These are phyloP conservation scores for Comarum palustre DNA, from an alignment of 306 rosid species.

Conservation along the genomic window DNA sequence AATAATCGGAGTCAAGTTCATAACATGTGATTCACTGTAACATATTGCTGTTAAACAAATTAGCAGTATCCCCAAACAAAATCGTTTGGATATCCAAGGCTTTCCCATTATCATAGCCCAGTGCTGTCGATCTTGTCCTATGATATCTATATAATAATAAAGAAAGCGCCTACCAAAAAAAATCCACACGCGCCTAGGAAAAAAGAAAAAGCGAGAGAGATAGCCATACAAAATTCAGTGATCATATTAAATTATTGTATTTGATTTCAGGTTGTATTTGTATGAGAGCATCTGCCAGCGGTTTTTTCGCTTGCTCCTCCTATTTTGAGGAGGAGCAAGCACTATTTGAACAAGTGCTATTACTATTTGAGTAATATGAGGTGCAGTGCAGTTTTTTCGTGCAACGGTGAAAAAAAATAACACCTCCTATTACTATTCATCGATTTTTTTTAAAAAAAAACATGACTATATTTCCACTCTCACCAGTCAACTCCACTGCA, in stretches of 20 bases:
- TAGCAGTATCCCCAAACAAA: background rate
- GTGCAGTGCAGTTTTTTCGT: too few species aligned
- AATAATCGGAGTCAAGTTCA: background rate
- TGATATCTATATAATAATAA: too few species aligned
- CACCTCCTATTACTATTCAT: too few species aligned
- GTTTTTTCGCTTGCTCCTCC: too few species aligned
- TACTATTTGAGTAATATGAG: too few species aligned
- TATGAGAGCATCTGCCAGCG: constrained; percentile 45
- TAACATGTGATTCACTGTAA: background rate
- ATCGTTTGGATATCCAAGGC: background rate
- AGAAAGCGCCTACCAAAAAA: too few species aligned
- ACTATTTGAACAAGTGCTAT: too few species aligned
- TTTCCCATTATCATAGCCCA: background rate
- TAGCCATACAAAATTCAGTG: background rate
- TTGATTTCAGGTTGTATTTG: constrained; percentile 42
- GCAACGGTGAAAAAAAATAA: too few species aligned
- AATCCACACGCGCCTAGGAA: too few species aligned
- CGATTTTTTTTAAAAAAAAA: too few species aligned
- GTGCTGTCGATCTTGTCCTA: background rate
- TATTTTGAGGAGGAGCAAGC: too few species aligned
- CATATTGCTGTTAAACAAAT: background rate
- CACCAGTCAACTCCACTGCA: background rate
- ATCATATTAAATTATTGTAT: background rate
- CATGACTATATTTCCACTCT: background rate
- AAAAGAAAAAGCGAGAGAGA: too few species aligned